Conservation (phyloP, 2,329 filamentous ascomycete species). For the Ramularia endophylla region DNA sequence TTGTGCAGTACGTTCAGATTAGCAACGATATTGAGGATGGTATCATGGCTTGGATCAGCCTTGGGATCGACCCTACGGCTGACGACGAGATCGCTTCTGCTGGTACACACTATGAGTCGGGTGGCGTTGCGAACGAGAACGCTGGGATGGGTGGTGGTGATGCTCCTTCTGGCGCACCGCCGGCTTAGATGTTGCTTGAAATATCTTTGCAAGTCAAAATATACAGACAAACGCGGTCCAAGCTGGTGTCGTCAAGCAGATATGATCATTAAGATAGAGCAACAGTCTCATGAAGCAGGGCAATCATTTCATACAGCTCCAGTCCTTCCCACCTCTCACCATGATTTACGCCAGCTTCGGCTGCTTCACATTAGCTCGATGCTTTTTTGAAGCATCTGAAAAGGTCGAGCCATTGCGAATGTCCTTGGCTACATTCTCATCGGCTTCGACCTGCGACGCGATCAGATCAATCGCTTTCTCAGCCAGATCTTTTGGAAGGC, state of each 20-base stretch:
- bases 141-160: slow-evolving; percentile 9
- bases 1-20: slow-evolving; percentile 53
- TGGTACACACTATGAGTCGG: slow-evolving; percentile 16
- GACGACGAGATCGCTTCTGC: slow-evolving; percentile 16
- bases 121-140: slow-evolving; percentile 20
- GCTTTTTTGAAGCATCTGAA: slow-evolving; percentile 24
- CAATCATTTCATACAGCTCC: no score
- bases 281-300: no score
- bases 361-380: slow-evolving; percentile 24
- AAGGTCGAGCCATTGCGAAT: slow-evolving; percentile 22
- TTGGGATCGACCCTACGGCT: slow-evolving; percentile 42
- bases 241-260: no score
- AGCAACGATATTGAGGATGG: slow-evolving; percentile 49
- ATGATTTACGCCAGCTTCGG: slow-evolving; percentile 11
- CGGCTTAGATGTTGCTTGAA: slow-evolving; percentile 3
- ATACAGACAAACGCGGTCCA: no score
- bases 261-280: no score
- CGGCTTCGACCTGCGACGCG: slow-evolving; percentile 27
- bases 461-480: slow-evolving; percentile 25
- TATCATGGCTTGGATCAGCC: slow-evolving; percentile 49
- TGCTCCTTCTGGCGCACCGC: slow-evolving; percentile 7
- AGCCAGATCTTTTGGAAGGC: slow-evolving; percentile 25
- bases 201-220: no score
- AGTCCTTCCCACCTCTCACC: background rate
- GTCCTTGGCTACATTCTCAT: slow-evolving; percentile 26